Base-by-base conservation (phyloP, 495 filamentous ascomycete species). In the Hypoxylon intermedium region DNA sequence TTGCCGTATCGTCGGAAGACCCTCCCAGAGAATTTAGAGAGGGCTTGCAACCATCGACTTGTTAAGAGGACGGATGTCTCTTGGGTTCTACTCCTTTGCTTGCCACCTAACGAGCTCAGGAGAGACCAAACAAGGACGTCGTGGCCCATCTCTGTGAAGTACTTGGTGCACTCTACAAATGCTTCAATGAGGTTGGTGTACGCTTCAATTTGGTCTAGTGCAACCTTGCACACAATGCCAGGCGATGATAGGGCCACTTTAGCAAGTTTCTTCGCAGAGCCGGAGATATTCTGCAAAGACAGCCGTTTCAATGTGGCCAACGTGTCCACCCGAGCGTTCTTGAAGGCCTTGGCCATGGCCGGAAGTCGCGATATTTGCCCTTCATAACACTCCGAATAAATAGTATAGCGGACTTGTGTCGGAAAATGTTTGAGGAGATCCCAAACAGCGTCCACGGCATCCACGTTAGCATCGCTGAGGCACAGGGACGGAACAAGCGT, bases 151-250 rank as follows among this genome's bases (percentile, higher is more conserved):
- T 89, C 85, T 1, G 93, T 96, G 67, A 97, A 97, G 65, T 97
- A 96, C 60, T 89, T 87, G 24, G 89, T 91, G 67, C 91, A 97
- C 69, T 96, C 91, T 23, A 97, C 91, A 45, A 99, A 89, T 6
- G 89, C 88, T 53, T 96, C 91, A 53, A 93, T 93, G 28, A 98
- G 82, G 67, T 97, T 97, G 67, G 88, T 89, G 71, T 98, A 97
- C 0, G 87, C 83, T 73, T 97, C 92, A 40, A 97, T 92, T 67
- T 97, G 92, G 26, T 80, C 83, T 50, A 98, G 82, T 9, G 92
- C 89, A 36, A 93, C 86, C 63, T 85, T 86, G 76, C 97, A 95
- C 20, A 99, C 91, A 38, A 94, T 81, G n/a, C 92, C 92, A 2
- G 95, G 95, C 11, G 87, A 92, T 5, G 90, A 85, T 57, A 88